Percentiles rank a stretch among this genome's conserved stretches.
Conservation (phyloP, 345 rosid species). For the Isatis tinctoria region DNA sequence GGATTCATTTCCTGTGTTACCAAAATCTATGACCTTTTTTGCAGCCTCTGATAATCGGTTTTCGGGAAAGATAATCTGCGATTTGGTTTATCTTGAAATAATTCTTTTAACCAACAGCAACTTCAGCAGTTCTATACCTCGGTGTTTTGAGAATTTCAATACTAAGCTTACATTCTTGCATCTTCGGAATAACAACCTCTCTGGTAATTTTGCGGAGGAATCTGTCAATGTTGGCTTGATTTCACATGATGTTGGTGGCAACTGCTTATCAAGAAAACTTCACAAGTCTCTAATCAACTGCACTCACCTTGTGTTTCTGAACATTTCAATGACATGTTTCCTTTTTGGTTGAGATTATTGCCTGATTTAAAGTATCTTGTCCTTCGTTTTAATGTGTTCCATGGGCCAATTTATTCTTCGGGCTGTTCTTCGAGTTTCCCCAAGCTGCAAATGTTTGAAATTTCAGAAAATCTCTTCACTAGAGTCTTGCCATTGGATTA, state of each 20-base stretch:
- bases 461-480: conserved; percentile 35
- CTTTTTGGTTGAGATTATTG: conserved; percentile 32
- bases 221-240: neutral
- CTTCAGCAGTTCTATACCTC: conserved; percentile 24
- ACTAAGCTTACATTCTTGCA: neutral
- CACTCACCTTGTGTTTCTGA: conserved; percentile 30
- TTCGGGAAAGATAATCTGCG: conserved; percentile 13
- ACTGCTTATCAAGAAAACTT: conserved; percentile 26
- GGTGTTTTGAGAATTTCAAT: conserved; percentile 8
- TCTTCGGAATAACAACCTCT: conserved; percentile 24
- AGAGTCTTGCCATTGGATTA: conserved; percentile 7
- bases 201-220: conserved; percentile 4
- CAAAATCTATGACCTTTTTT: neutral
- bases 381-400: conserved; percentile 41
- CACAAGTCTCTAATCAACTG: conserved; percentile 38
- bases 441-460: conserved; percentile 44
- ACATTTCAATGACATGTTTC: conserved; percentile 37
- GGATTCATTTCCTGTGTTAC: neutral
- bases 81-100: neutral
- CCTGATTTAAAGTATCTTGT: conserved; percentile 36
- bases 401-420: conserved; percentile 32
- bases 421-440: neutral
- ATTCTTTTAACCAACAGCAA: conserved; percentile 31
- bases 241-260: conserved; percentile 21
- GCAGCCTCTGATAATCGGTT: neutral